Conservation (phyloP, 1,284 basidiomycete genomes). For the Phellinidium pouzarii region DNA sequence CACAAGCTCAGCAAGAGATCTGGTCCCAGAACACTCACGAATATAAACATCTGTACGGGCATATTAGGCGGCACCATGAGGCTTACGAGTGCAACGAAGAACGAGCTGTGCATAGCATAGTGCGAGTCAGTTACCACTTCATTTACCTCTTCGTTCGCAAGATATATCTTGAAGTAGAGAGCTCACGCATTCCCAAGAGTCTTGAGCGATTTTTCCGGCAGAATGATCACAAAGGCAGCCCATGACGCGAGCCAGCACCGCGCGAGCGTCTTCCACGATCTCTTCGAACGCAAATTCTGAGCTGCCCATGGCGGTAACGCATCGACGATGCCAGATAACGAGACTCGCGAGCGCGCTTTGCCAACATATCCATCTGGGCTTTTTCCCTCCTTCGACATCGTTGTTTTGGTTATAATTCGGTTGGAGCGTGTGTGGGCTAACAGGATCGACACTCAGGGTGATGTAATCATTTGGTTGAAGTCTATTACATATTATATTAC, state of each 20-base stretch:
- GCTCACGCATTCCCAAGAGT: conserved; percentile 27
- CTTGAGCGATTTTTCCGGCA: conserved; percentile 23
- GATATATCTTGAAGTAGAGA: neutral
- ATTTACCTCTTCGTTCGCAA: too few relatives aligned
- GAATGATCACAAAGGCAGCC: conserved; percentile 24
- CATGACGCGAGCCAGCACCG: conserved; percentile 27
- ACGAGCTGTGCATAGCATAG: conserved; percentile 23
- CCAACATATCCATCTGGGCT: neutral
- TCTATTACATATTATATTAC: too few relatives aligned
- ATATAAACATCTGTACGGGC: conserved; percentile 33
- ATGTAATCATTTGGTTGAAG: too few relatives aligned
- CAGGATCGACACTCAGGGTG: too few relatives aligned
- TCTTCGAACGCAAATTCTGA: conserved; percentile 21
- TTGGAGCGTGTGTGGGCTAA: too few relatives aligned
- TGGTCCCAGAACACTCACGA: conserved; percentile 25
- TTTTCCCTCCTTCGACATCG: neutral
- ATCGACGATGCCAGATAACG: conserved; percentile 6
- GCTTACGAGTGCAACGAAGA: conserved; percentile 31
- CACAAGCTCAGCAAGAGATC: neutral
- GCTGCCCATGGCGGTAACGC: conserved; percentile 24
- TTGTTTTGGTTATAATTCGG: neutral
- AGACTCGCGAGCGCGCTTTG: conserved; percentile 6
- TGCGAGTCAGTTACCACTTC: neutral
- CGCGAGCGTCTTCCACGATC: conserved; percentile 23
- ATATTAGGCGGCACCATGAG: conserved; percentile 32